Base-by-base conservation (phyloP, 2,329 filamentous ascomycete species). In the Fusarium albosuccineum region DNA sequence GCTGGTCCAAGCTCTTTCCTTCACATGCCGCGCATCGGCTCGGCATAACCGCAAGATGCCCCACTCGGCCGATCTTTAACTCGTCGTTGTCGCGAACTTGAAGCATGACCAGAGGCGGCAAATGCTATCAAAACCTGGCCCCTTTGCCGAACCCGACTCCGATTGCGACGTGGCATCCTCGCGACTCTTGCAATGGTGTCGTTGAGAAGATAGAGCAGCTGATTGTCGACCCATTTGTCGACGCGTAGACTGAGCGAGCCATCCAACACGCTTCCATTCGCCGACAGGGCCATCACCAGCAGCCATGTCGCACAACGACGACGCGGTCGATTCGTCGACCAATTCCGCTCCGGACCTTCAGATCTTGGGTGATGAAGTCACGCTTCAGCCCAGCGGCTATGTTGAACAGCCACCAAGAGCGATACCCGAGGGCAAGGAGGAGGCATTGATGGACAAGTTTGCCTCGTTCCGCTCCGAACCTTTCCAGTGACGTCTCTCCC, bases 381-480 rank as follows among this genome's bases (percentile, higher is more conserved):
- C 89, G 2, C 86, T 94, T 39, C 91, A 93, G 74, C 91, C 91
- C 9, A 89, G 89, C 68, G 91, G 90, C 62, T 92, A 87, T 73
- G 82, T 90, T 60, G 86, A 88, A 74, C 81, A 84, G 11, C 67
- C 68, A 16, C 41, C 57, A 22, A 73, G 66, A 33, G 51, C 82
- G 62, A 75, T 83, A 64, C 83, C 81, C 42, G 87, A 84, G 52
- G 78, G 72, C 42, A 86, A 86, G 63, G 91, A 94, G 71, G 86
- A 90, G 75, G 89, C 89, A 17, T 81, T 94, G 70, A 89, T 95
- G 82, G 89, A 91, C 77, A 89, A 94, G 75, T 96, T 96, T 85
- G 92, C 92, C 49, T 91, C 94, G 45, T 97, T 98, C 78, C 90
- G 95, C 60, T 84, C 86, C 40, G 87, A 89, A 66, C 89, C 89